These are phyloP conservation scores for Dioscorea alata DNA, from an alignment of 106 monocot genomes.

Conservation along the genomic window DNA sequence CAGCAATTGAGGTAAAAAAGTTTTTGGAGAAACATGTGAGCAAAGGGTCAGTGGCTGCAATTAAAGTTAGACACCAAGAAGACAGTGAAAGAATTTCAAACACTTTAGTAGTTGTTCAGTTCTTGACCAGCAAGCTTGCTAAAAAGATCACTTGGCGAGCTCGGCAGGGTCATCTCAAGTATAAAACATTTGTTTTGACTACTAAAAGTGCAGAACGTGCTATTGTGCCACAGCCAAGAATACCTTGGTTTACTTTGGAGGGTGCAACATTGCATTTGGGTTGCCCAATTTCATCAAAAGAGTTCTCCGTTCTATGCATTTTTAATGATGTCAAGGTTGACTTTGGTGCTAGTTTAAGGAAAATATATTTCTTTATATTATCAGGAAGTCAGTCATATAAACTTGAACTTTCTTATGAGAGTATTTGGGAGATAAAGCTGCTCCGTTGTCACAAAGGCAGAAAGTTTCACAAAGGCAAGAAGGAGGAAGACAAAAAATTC, in stretches of 20 bases:
- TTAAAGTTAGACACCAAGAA: conserved; percentile 63
- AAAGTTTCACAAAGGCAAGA: no score
- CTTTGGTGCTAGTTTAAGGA: conserved; percentile 66
- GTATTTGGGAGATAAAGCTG: conserved; percentile 88
- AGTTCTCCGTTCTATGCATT: conserved; percentile 48
- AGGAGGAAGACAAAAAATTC: conserved; percentile 23
- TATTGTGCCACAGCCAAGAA: conserved; percentile 60
- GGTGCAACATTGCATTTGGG: conserved; percentile 35
- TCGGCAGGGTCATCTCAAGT: not conserved
- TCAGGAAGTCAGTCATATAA: conserved; percentile 28
- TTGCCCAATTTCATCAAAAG: no score
- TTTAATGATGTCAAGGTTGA: conserved; percentile 24
- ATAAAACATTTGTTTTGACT: conserved; percentile 13
- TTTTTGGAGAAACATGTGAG: conserved; percentile 50
- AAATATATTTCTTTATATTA: conserved; percentile 46
- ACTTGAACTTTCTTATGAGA: conserved; percentile 73
- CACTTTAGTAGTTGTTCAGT: conserved; percentile 64
- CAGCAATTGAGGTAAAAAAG: conserved; percentile 23
- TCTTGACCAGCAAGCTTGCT: conserved; percentile 31
- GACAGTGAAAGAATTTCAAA: conserved; percentile 15
- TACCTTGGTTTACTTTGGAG: conserved; percentile 25
- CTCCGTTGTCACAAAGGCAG: conserved; percentile 16
- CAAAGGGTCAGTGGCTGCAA: conserved; percentile 38
- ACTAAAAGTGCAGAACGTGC: conserved; percentile 33
- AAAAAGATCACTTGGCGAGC: not conserved